Evolutionary conservation across 331 rosid genomes (phyloP).

Genomic region (Acacia concinna): DNA sequence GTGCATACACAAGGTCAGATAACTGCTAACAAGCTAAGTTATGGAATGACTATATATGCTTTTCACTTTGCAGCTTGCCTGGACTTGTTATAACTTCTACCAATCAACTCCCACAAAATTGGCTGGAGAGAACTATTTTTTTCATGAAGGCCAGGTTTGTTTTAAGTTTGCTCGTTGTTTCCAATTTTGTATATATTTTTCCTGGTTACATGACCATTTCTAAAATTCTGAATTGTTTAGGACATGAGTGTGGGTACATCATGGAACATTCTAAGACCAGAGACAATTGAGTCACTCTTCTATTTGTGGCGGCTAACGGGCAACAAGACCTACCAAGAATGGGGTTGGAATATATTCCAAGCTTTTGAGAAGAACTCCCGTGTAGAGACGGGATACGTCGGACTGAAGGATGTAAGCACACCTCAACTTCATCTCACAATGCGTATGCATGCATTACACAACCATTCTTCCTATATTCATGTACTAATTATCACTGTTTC

Average conservation of each 20-base stretch:
- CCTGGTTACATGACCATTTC: constrained; percentile 12
- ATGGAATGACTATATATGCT: constrained; percentile 20
- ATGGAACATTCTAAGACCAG: constrained; percentile 98
- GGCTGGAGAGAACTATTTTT: constrained; percentile 97
- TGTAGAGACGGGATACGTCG: constrained; percentile 85
- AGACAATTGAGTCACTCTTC: constrained; percentile 92
- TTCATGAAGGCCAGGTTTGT: constrained; percentile 76
- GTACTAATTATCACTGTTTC: constrained; percentile 31
- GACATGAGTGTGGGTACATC: constrained; percentile 98
- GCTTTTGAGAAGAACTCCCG: constrained; percentile 99
- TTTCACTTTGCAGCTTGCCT: constrained; percentile 75
- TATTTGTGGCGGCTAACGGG: constrained; percentile 97
- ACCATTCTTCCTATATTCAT: constrained; percentile 20
- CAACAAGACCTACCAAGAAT: constrained; percentile 92
- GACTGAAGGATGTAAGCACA: constrained; percentile 89
- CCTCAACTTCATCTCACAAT: constrained; percentile 25
- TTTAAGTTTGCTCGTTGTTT: constrained; percentile 16
- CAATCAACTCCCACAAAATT: constrained; percentile 92
- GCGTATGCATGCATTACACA: constrained; percentile 22
- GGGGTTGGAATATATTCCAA: constrained; percentile 99
- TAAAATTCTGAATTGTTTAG: constrained; percentile 38
- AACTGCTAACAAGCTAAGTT: not conserved
- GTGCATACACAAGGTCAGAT: constrained; percentile 7
- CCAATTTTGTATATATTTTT: not conserved
- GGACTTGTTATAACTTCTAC: constrained; percentile 99